Evolutionary conservation across 495 filamentous ascomycete species (phyloP), one percentile per base, ranked within the genome.

Genomic region (Lophiostoma macrostomum): DNA sequence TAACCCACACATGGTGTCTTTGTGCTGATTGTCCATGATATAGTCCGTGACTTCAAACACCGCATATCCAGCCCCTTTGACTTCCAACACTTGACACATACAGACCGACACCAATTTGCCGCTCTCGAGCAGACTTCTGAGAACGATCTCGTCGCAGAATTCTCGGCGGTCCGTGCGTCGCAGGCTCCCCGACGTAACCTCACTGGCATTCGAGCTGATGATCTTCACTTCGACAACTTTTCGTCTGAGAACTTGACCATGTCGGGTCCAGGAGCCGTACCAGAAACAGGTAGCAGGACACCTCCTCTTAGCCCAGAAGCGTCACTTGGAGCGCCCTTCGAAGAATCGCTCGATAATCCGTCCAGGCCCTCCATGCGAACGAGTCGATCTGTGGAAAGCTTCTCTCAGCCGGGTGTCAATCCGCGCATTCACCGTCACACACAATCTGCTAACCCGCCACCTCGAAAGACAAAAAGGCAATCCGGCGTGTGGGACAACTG

Each of bases 21-120:
- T n/a, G 16, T 51, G 7, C 52, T 32, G n/a, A 34, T 32, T 37
- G 72, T 69, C 69, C 49, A 67, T n/a, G n/a, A n/a, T n/a, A n/a
- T 71, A 56, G 69, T 72, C 24, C 49, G 71, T 40, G 72, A 75
- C 54, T 72, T 70, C 34, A 66, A 60, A 32, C 31, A 53, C 14
- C 51, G 74, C 60, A 95, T 95, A 42, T 95, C 90, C 0, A 81
- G 79, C 19, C 90, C 90, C 4, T 95, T 86, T 68, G 86, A 91
- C 68, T 95, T 95, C 62, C 88, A 91, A 58, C 90, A 95, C 67
- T 69, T 95, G 37, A 86, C 85, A 20, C 87, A 94, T 65, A 88
- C 85, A 13, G 79, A 78, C 30, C 81, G 78, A 19, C 71, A 83
- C 12, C 79, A 86, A 48, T 75, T 88, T 38, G 74, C 82, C 12